Percentiles rank a stretch among this genome's conserved stretches.
phyloP scores from a whole-genome alignment of 352 stramenopile species.

The Phytophthora chlamydospora region DNA sequence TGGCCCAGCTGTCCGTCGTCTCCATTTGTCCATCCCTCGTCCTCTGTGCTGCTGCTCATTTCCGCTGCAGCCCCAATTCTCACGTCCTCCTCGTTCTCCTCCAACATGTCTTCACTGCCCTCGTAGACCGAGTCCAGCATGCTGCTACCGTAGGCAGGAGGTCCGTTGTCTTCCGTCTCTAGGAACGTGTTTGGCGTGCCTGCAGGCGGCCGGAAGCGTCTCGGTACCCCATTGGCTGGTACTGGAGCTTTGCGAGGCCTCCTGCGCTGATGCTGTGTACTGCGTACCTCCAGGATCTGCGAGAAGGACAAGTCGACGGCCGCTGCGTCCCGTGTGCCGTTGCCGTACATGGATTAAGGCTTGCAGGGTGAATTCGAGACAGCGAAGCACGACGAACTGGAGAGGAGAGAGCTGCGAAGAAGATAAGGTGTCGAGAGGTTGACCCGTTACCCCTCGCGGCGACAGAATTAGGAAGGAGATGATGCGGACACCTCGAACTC shows the following conservation, averaged over 20 bases:
- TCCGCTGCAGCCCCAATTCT: slow-evolving; percentile 6
- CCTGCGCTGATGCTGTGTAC: slow-evolving; percentile 55
- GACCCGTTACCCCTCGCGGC: no score
- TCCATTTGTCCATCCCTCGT: slow-evolving; percentile 68
- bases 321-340: slow-evolving; percentile 41
- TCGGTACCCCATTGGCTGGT: background rate
- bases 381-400: background rate
- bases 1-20: slow-evolving; percentile 53
- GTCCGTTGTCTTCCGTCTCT: slow-evolving; percentile 17
- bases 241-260: slow-evolving; percentile 30
- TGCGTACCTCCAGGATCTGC: slow-evolving; percentile 77
- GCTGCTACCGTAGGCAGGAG: slow-evolving; percentile 34
- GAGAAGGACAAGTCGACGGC: slow-evolving; percentile 80
- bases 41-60: slow-evolving; percentile 46
- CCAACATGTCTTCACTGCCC: slow-evolving; percentile 46
- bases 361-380: background rate
- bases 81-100: slow-evolving; percentile 30
- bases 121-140: slow-evolving; percentile 73
- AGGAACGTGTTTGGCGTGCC: slow-evolving; percentile 19
- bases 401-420: background rate
- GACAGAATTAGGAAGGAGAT: slow-evolving; percentile 9
- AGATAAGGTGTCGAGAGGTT: slow-evolving; percentile 14
- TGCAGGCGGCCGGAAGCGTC: slow-evolving; percentile 11
- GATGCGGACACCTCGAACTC: background rate
- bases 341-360: slow-evolving; percentile 44